Evolutionary conservation across 2,329 filamentous ascomycete species (phyloP).

Genomic region (Sporothrix variecibatus): DNA sequence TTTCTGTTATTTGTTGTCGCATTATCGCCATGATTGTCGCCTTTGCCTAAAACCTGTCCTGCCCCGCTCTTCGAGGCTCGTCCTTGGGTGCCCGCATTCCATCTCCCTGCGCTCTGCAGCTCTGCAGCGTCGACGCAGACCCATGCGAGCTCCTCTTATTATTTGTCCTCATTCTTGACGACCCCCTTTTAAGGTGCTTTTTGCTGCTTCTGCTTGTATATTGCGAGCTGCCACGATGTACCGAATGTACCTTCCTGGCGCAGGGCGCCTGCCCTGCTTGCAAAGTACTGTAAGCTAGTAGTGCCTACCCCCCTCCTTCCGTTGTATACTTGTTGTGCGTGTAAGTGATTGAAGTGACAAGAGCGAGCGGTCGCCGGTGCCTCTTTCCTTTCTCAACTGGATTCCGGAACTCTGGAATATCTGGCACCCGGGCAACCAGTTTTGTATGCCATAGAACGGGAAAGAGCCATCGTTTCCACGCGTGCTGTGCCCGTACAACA

Average conservation of each 20-base stretch:
- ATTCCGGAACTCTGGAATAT: background rate
- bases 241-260: slow-evolving; percentile 18
- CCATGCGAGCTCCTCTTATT: background rate
- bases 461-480: slow-evolving; percentile 25
- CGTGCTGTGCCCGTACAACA: slow-evolving; percentile 22
- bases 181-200: slow-evolving; percentile 16
- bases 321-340: background rate
- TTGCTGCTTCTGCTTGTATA: background rate
- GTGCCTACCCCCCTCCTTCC: background rate
- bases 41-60: slow-evolving; percentile 7
- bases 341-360: slow-evolving; percentile 18
- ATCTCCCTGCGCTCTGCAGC: slow-evolving; percentile 9
- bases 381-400: slow-evolving; percentile 25
- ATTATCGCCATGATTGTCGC: background rate
- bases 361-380: slow-evolving; percentile 24
- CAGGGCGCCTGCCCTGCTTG: slow-evolving; percentile 13
- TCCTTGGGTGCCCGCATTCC: slow-evolving; percentile 22
- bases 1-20: background rate
- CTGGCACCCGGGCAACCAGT: slow-evolving; percentile 27
- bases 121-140: background rate
- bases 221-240: background rate
- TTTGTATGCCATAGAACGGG: slow-evolving; percentile 20
- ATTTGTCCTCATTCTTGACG: slow-evolving; percentile 26
- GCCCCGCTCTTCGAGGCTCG: slow-evolving; percentile 3
- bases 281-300: background rate